Percentiles rank a stretch among this genome's conserved stretches.
These are phyloP conservation scores for Misopates orontium DNA, from an alignment of 257 asterid genomes.

Conservation along the genomic window DNA sequence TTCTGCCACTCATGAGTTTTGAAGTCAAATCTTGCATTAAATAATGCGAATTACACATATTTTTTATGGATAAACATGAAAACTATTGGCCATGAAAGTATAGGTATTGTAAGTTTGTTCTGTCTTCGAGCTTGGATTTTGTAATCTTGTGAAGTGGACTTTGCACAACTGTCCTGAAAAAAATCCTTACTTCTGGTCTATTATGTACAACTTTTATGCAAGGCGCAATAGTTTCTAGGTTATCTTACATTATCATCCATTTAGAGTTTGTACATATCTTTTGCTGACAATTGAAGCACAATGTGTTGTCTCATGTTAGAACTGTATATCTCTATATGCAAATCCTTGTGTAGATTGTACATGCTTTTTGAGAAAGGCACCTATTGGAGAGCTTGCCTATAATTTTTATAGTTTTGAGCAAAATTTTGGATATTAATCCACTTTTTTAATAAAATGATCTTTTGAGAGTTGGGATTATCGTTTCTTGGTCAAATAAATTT, in stretches of 20 bases:
- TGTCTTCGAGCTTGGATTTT: background rate
- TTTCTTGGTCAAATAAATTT: constrained; percentile 6
- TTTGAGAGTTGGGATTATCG: background rate
- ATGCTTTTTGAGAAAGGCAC: constrained; percentile 5
- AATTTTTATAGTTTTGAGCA: constrained; percentile 5
- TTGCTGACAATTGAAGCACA: too few species aligned
- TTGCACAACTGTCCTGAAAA: background rate
- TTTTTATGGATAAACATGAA: background rate
- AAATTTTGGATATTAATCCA: background rate
- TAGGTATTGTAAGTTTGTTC: background rate
- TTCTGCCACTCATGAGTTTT: background rate
- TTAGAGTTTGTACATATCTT: too few species aligned
- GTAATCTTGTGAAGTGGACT: background rate
- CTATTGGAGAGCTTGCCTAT: background rate
- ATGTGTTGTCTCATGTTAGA: too few species aligned
- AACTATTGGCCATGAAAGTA: background rate
- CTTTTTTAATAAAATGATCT: constrained; percentile 5
- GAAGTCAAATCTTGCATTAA: background rate
- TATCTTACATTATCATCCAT: background rate
- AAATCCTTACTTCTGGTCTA: background rate
- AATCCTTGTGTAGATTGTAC: background rate
- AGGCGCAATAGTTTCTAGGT: background rate
- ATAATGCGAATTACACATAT: background rate
- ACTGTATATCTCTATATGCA: background rate
- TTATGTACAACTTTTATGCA: background rate